These are phyloP conservation scores for Dendryphion nanum DNA, from an alignment of 2,329 filamentous ascomycete species.

Conservation along the genomic window DNA sequence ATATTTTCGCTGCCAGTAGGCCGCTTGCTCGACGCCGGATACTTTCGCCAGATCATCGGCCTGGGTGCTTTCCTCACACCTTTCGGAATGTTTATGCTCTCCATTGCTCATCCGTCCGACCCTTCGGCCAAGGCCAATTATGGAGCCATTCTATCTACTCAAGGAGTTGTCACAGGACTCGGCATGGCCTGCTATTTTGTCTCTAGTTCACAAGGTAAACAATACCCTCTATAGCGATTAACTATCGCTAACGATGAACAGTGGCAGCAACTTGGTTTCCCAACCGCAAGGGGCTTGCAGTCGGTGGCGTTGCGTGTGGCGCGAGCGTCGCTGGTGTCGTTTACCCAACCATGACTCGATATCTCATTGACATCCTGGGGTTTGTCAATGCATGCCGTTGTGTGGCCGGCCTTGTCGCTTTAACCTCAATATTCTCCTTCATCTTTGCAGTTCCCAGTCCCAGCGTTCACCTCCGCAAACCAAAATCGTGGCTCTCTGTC, in stretches of 20 bases:
- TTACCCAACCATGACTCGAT: conserved; percentile 49
- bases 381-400: conserved; percentile 47
- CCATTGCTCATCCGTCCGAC: conserved; percentile 41
- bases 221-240: neutral
- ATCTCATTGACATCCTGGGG: conserved; percentile 42
- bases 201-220: conserved; percentile 50
- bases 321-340: conserved; percentile 48
- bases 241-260: conserved; percentile 20
- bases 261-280: conserved; percentile 52
- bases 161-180: conserved; percentile 47
- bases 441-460: conserved; percentile 47
- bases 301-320: conserved; percentile 52
- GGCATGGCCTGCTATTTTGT: conserved; percentile 56
- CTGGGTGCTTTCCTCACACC: conserved; percentile 44
- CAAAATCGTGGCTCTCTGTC: conserved; percentile 39
- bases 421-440: conserved; percentile 43
- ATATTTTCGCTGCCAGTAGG: conserved; percentile 47
- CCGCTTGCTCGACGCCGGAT: conserved; percentile 49
- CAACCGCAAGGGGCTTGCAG: conserved; percentile 46
- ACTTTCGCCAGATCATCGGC: conserved; percentile 40
- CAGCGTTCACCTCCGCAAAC: conserved; percentile 36
- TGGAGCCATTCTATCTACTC: conserved; percentile 46
- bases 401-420: conserved; percentile 41
- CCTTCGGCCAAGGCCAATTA: conserved; percentile 39
- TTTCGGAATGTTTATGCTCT: conserved; percentile 47